Base-by-base conservation (phyloP, 164 flowering plant species). In the Magnolia officinalis region DNA sequence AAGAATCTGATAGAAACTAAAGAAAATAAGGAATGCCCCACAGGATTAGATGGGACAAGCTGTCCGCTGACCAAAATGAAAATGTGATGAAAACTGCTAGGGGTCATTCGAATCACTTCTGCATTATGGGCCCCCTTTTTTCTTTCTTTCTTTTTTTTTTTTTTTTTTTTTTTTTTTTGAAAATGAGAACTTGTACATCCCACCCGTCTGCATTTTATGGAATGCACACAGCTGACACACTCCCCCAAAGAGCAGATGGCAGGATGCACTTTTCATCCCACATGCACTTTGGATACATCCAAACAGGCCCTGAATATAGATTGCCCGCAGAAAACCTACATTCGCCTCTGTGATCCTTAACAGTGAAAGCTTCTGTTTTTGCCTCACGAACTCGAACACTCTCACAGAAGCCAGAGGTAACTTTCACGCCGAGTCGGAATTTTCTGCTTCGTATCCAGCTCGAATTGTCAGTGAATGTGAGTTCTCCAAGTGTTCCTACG, bases 301-400 rank as follows among this genome's bases (percentile, higher is more conserved):
- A 66, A 66, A 66, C 69, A 29, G 29, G 20, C 11, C 49, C 71
- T 24, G n/a, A 68, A 26, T 20, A 29, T 1, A 63, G 18, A 61
- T 58, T 19, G 50, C 5, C 16, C 19, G 31, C n/a, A 65, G 63
- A 16, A 74, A 73, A 79, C 84, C 93, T 81, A 96, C 99, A 84
- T 90, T 94, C 97, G 73, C 99, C 99, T 81, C 99, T 84, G 77
- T 96, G 99, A 86, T 96, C 98, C 86, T 91, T 93, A 72, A 96
- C 99, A 61, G 89, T 87, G 75, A 96, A 94, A 64, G 98, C 96
- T 59, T 94, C 97, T 67, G 99, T 91, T 83, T 94, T 96, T 49
- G 96, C 99, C 84, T 92, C 98, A 58, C 95, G 95, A n/a, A 96
- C 82, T 26, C 94, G 94, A 71, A 88, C 73, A 10, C 89, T 91